These are phyloP conservation scores for Ceratocystis ficicola DNA, from an alignment of 2,329 filamentous ascomycete genomes.

Conservation along the genomic window DNA sequence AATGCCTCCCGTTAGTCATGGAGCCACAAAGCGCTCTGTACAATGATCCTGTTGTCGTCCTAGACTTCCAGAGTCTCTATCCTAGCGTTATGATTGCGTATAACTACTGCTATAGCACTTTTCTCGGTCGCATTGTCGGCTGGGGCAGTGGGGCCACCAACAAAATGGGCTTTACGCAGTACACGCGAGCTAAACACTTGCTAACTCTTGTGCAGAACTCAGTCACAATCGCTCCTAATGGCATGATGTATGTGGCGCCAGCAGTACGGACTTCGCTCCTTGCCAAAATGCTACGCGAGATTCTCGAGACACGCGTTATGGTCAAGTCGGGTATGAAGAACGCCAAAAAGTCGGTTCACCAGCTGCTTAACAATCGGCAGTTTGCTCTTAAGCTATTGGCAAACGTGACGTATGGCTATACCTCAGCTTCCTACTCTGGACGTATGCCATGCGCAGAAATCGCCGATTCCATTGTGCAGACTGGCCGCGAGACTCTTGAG, in stretches of 20 bases:
- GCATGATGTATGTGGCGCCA: conserved; percentile 85
- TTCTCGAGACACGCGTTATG: conserved; percentile 93
- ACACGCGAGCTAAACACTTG: conserved; percentile 55
- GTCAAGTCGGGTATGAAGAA: conserved; percentile 77
- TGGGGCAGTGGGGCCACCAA: conserved; percentile 71
- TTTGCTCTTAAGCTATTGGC: conserved; percentile 89
- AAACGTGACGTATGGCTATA: conserved; percentile 98
- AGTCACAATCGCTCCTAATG: conserved; percentile 88
- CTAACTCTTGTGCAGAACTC: conserved; percentile 45
- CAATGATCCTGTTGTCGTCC: conserved; percentile 71
- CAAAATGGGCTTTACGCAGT: conserved; percentile 57
- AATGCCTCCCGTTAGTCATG: conserved; percentile 92
- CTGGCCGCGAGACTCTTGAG: conserved; percentile 85
- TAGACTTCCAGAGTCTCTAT: conserved; percentile 94
- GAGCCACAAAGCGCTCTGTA: conserved; percentile 95
- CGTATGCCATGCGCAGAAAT: conserved; percentile 98
- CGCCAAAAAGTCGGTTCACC: conserved; percentile 37
- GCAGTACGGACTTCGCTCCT: conserved; percentile 79
- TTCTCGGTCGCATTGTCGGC: conserved; percentile 67
- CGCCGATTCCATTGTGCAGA: conserved; percentile 95
- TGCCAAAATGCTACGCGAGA: conserved; percentile 92
- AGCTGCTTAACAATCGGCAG: conserved; percentile 85
- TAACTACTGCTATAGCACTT: conserved; percentile 98
- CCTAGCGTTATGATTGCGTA: conserved; percentile 98
- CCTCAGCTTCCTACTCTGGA: conserved; percentile 90